phyloP scores from a whole-genome alignment of 768 basidiomycete genomes.

The Pholiota microspora region DNA sequence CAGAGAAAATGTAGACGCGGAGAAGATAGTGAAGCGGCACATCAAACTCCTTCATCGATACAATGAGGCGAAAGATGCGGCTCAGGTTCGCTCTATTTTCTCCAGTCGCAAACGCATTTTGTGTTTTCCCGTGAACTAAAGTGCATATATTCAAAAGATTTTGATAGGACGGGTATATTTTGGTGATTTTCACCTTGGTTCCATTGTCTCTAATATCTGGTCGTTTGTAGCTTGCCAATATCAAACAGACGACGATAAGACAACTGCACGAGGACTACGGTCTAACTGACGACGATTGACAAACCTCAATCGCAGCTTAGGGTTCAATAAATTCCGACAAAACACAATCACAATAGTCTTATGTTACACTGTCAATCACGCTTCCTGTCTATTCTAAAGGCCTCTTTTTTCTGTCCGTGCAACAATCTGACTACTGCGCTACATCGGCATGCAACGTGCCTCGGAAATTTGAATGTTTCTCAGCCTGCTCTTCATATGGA shows the following conservation, averaged over 20 bases:
- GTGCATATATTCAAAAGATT: constrained; percentile 42
- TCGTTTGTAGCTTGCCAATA: constrained; percentile 58
- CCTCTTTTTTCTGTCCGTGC: too few relatives aligned
- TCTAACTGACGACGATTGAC: constrained; percentile 55
- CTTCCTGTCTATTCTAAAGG: neutral
- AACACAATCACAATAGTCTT: neutral
- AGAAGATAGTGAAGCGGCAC: constrained; percentile 60
- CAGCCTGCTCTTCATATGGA: constrained; percentile 11
- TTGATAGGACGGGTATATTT: constrained; percentile 69
- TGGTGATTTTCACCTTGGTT: neutral
- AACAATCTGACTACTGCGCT: too few relatives aligned
- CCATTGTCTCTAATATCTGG: neutral
- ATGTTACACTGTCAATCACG: neutral
- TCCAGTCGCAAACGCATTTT: neutral
- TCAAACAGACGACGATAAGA: constrained; percentile 67
- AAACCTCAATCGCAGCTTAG: too few relatives aligned
- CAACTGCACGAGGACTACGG: constrained; percentile 75
- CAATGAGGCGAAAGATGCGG: constrained; percentile 82
- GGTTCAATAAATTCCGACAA: neutral
- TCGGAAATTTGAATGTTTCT: neutral
- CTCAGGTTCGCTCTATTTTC: constrained; percentile 49
- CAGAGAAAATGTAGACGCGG: constrained; percentile 47
- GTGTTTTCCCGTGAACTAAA: neutral
- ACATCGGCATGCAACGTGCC: too few relatives aligned
- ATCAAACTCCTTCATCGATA: constrained; percentile 74